Percentiles rank a stretch among this genome's conserved stretches.
Conservation (phyloP, 2,329 filamentous ascomycete genomes). For the Pseudogymnoascus sp. region DNA sequence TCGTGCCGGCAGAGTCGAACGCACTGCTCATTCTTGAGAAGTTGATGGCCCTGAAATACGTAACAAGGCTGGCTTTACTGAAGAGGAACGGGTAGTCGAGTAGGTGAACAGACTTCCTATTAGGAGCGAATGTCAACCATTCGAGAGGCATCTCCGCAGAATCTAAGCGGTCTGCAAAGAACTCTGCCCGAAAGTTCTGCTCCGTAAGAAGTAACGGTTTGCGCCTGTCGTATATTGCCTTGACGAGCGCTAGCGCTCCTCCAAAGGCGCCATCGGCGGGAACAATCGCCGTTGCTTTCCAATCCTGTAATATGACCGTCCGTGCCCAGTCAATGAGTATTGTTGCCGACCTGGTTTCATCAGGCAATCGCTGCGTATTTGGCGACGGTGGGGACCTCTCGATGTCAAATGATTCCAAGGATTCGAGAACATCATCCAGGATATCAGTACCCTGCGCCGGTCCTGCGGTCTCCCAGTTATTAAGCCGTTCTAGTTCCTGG, state of each 20-base stretch:
- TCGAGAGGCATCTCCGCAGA: slow-evolving; percentile 63
- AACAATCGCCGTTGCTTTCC: slow-evolving; percentile 69
- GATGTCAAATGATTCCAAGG: slow-evolving; percentile 25
- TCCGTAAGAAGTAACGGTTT: slow-evolving; percentile 57
- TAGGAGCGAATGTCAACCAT: slow-evolving; percentile 56
- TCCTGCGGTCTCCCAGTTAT: slow-evolving; percentile 12
- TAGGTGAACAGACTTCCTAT: slow-evolving; percentile 61
- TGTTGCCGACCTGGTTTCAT: slow-evolving; percentile 49
- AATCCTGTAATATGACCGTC: slow-evolving; percentile 67
- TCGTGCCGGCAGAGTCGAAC: slow-evolving; percentile 60
- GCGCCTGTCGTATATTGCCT: slow-evolving; percentile 55
- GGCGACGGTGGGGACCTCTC: slow-evolving; percentile 15
- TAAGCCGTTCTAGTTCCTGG: slow-evolving; percentile 21
- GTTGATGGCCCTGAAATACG: slow-evolving; percentile 83
- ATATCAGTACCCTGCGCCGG: slow-evolving; percentile 20
- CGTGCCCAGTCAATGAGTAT: slow-evolving; percentile 63
- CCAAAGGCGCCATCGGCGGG: slow-evolving; percentile 64
- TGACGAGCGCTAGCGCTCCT: slow-evolving; percentile 66
- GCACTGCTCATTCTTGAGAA: slow-evolving; percentile 76
- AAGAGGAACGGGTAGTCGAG: slow-evolving; percentile 79
- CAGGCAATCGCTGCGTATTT: neutral
- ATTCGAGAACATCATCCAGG: slow-evolving; percentile 37
- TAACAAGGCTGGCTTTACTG: slow-evolving; percentile 60
- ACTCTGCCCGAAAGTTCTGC: slow-evolving; percentile 65
- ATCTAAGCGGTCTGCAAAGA: slow-evolving; percentile 69